Evolutionary conservation across 1,284 basidiomycete genomes (phyloP).

Genomic region (Cryptococcus hybrid): DNA sequence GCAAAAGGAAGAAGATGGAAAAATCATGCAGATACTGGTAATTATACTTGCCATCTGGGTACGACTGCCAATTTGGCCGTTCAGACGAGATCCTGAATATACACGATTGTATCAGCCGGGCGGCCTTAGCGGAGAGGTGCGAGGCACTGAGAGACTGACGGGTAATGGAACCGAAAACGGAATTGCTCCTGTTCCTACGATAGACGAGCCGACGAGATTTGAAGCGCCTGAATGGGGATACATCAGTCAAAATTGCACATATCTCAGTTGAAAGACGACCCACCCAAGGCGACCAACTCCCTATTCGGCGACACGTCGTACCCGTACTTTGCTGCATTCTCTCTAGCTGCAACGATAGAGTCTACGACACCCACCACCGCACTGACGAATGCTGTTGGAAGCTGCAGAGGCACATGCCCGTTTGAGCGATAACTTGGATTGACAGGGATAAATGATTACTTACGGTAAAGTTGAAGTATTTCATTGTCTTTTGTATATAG

Average conservation of each 20-base stretch:
- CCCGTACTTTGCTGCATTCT: slow-evolving; percentile 76
- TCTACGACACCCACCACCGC: slow-evolving; percentile 78
- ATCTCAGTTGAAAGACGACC: slow-evolving; percentile 1
- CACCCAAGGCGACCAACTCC: slow-evolving; percentile 55
- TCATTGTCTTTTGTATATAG: slow-evolving; percentile 60
- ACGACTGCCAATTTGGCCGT: slow-evolving; percentile 78
- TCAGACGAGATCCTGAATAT: slow-evolving; percentile 66
- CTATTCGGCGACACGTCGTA: slow-evolving; percentile 88
- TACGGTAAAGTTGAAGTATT: slow-evolving; percentile 65
- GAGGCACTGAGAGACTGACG: slow-evolving; percentile 19
- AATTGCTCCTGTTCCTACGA: slow-evolving; percentile 69
- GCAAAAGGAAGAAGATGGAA: slow-evolving; percentile 79
- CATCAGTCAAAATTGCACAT: too few species aligned
- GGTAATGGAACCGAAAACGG: slow-evolving; percentile 85
- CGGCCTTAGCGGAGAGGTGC: too few species aligned
- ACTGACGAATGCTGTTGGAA: slow-evolving; percentile 49
- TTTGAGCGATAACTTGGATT: background rate
- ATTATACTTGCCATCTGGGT: slow-evolving; percentile 86
- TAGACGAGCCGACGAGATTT: slow-evolving; percentile 73
- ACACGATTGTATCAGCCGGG: slow-evolving; percentile 9
- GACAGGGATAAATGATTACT: slow-evolving; percentile 6
- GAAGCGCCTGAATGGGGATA: slow-evolving; percentile 55
- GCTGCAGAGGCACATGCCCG: slow-evolving; percentile 19
- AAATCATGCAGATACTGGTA: slow-evolving; percentile 68
- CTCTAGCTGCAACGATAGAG: slow-evolving; percentile 77